These are phyloP conservation scores for Stemphylium vesicarium DNA, from an alignment of 2,329 filamentous ascomycete genomes.

Conservation along the genomic window DNA sequence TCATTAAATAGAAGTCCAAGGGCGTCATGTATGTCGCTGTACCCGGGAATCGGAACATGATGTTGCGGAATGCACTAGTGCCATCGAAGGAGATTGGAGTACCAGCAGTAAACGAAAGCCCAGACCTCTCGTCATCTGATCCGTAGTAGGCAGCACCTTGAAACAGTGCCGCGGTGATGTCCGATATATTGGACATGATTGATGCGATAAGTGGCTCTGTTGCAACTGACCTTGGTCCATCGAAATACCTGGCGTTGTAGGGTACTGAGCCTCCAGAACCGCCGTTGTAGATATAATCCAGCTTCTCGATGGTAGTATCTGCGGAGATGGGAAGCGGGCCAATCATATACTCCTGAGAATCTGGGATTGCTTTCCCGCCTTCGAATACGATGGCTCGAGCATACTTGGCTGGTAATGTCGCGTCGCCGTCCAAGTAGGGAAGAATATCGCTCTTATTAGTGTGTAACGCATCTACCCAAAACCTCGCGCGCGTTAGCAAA, in stretches of 20 bases:
- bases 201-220: constrained; percentile 48
- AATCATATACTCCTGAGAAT: constrained; percentile 56
- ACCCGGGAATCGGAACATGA: constrained; percentile 54
- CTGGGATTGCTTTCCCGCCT: constrained; percentile 51
- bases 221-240: constrained; percentile 27
- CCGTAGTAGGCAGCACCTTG: constrained; percentile 38
- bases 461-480: constrained; percentile 56
- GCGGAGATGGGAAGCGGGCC: constrained; percentile 54
- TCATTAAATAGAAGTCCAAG: constrained; percentile 55
- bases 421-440: constrained; percentile 52
- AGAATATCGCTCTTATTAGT: constrained; percentile 58
- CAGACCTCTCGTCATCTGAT: constrained; percentile 26
- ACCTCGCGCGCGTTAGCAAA: constrained; percentile 17
- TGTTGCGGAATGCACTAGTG: constrained; percentile 48
- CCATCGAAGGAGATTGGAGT: constrained; percentile 50
- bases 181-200: constrained; percentile 54
- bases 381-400: constrained; percentile 57
- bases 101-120: constrained; percentile 32
- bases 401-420: constrained; percentile 49
- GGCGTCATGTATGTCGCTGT: constrained; percentile 51
- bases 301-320: constrained; percentile 34
- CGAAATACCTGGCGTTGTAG: constrained; percentile 35
- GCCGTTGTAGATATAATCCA: constrained; percentile 44
- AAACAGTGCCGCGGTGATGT: constrained; percentile 53
- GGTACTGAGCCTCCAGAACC: constrained; percentile 43